Evolutionary conservation across 164 flowering plant genomes (phyloP), one percentile per base, ranked within the genome.

Genomic region (Chimonanthus salicifolius): DNA sequence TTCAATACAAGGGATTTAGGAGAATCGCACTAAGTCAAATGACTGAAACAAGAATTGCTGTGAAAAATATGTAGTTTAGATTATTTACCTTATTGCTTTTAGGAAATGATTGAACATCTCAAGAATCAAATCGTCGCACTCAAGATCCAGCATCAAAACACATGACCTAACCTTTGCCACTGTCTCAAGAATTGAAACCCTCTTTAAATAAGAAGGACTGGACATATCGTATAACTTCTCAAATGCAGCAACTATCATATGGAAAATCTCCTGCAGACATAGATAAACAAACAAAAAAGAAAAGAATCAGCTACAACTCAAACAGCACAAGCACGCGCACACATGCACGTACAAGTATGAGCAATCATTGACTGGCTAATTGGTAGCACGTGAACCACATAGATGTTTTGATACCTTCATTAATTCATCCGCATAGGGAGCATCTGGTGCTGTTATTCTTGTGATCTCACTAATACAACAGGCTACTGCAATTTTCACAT

Each of bases 381-480:
- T 54, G 2, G 60, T 54, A 6, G 48, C 44, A 15, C 3, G 68
- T 6, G 45, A 15, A 62, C 20, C 51, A 15, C n/a, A 4, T 21
- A 66, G 44, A 63, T 58, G 58, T 54, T 4, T 58, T 8, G 21
- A 11, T 76, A 94, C 99, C 94, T 86, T 89, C 98, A 94, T 94
- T 46, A 81, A 74, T 4, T 89, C 92, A 84, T 95, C 98, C 64
- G 77, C 83, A 75, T 90, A 95, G 3, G 97, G 97, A 69, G 89
- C 88, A 6, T 88, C 93, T 0, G 99, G 99, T 1, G 96, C 98
- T 47, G 96, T 87, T 49, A 95, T 90, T 80, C 99, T 85, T 1
- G 91, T 89, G 49, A 95, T 81, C 76, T 95, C 97, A 80, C 88
- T 88, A 9, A 92, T 82, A 74, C 98, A 93, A 58, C 90, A 77